A percentile compares a stretch with the other conserved stretches of the same genome.
Evolutionary conservation across 2,329 filamentous ascomycete genomes (phyloP).

Genomic region (Xylariales sp.): DNA sequence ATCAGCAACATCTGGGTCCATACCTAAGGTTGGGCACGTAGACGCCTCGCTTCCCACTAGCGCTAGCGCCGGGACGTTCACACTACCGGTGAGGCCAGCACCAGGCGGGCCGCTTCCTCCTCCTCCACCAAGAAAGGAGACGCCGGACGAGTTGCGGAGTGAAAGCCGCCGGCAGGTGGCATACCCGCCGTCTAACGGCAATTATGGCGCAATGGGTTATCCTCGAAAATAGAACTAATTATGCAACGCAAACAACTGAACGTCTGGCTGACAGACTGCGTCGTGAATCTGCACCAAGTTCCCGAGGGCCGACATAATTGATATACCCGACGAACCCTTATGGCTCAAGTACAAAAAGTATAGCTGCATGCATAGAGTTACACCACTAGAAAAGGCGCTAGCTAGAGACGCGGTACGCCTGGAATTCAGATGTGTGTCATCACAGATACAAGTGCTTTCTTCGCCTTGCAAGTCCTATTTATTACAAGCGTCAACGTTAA

Average conservation of each 20-base stretch:
- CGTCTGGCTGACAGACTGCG: constrained; percentile 22
- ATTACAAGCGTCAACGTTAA: constrained; percentile 21
- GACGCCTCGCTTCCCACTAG: constrained; percentile 53
- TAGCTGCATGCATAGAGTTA: constrained; percentile 29
- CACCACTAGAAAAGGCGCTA: constrained; percentile 23
- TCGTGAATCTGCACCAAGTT: constrained; percentile 18
- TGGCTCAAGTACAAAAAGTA: constrained; percentile 20
- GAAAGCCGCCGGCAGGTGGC: constrained; percentile 66
- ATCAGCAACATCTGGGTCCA: constrained; percentile 63
- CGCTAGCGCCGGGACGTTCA: constrained; percentile 64
- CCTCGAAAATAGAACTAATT: constrained; percentile 45
- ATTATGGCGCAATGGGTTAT: constrained; percentile 51
- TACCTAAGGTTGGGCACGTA: constrained; percentile 59
- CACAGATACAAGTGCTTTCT: constrained; percentile 30
- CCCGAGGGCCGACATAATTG: constrained; percentile 7
- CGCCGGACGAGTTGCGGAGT: constrained; percentile 63
- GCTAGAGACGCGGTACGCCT: constrained; percentile 22
- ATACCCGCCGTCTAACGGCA: constrained; percentile 60
- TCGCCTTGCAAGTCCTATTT: constrained; percentile 21
- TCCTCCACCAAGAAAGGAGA: constrained; percentile 69
- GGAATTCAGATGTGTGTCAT: constrained; percentile 26
- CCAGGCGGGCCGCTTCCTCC: constrained; percentile 70
- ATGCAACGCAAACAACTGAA: constrained; percentile 13
- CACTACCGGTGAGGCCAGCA: constrained; percentile 72
- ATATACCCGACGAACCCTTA: constrained; percentile 13